Evolutionary conservation across 352 stramenopile genomes (phyloP).

Genomic region (Phytophthora kernoviae): DNA sequence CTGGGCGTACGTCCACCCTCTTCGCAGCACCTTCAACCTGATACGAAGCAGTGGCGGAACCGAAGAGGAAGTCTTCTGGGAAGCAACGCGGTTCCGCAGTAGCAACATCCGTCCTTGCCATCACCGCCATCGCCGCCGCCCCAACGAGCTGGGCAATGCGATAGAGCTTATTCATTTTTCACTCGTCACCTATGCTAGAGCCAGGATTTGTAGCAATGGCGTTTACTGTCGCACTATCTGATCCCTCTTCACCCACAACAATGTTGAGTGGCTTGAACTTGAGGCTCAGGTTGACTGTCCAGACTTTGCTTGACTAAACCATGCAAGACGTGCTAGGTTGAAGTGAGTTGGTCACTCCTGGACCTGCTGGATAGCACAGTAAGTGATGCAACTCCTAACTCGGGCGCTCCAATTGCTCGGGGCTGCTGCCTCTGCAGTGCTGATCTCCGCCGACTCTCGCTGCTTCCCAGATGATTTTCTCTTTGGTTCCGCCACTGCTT

Average conservation of each 20-base stretch:
- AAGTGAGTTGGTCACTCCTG: too few relatives aligned
- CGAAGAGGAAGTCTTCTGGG: constrained; percentile 64
- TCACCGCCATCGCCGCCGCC: too few relatives aligned
- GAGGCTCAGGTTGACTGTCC: background rate
- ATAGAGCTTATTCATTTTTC: background rate
- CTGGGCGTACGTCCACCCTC: constrained; percentile 63
- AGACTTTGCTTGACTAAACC: too few relatives aligned
- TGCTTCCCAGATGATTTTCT: constrained; percentile 79
- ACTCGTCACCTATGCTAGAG: background rate
- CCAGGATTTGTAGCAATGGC: background rate
- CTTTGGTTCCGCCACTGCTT: constrained; percentile 86
- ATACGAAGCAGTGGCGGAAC: constrained; percentile 78
- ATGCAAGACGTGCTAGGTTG: too few relatives aligned
- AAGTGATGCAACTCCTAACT: too few relatives aligned
- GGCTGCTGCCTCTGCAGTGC: constrained; percentile 67
- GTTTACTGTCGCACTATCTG: too few relatives aligned
- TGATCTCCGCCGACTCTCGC: constrained; percentile 11
- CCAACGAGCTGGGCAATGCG: constrained; percentile 2
- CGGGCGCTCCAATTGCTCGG: background rate
- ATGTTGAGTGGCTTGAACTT: constrained; percentile 1
- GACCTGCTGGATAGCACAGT: too few relatives aligned
- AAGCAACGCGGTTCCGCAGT: constrained; percentile 26
- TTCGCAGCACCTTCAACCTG: constrained; percentile 87
- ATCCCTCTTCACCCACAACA: too few relatives aligned
- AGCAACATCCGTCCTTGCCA: too few relatives aligned